phyloP scores from a whole-genome alignment of 2,329 filamentous ascomycete species.

The Penicillium janthinellum region DNA sequence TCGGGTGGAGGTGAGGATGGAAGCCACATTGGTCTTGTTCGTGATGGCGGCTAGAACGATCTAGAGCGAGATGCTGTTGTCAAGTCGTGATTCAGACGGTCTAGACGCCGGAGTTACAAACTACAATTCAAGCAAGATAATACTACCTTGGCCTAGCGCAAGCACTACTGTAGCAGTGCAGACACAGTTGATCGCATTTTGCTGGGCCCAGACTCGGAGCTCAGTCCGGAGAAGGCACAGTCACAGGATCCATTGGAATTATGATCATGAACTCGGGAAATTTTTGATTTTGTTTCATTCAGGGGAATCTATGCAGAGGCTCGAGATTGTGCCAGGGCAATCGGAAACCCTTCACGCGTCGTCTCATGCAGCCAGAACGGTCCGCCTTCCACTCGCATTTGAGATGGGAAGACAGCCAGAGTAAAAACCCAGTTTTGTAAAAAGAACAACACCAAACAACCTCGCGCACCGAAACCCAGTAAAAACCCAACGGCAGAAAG shows the following conservation, averaged over 20 bases:
- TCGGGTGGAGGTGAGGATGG: neutral
- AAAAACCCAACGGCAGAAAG: constrained; percentile 27
- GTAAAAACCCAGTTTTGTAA: constrained; percentile 30
- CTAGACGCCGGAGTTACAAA: too few species aligned
- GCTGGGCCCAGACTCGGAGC: neutral
- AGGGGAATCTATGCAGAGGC: constrained; percentile 49
- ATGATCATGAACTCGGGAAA: constrained; percentile 30
- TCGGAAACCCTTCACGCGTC: constrained; percentile 43
- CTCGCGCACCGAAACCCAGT: constrained; percentile 34
- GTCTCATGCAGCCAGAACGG: constrained; percentile 40
- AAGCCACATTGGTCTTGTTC: neutral
- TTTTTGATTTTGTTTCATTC: constrained; percentile 47
- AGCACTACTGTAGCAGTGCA: neutral
- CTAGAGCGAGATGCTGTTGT: neutral
- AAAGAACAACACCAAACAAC: constrained; percentile 42
- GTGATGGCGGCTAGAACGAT: neutral
- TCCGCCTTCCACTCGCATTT: constrained; percentile 32
- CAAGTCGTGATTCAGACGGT: too few species aligned
- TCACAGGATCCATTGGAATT: neutral
- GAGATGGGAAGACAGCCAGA: constrained; percentile 32
- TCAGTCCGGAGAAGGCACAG: neutral
- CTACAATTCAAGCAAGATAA: too few species aligned
- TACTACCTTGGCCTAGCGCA: too few species aligned
- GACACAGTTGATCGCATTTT: neutral
- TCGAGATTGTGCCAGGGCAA: constrained; percentile 39